Percentiles rank a stretch among this genome's conserved stretches.
Conservation (phyloP, 352 stramenopile species). For the Pythium sp. region DNA sequence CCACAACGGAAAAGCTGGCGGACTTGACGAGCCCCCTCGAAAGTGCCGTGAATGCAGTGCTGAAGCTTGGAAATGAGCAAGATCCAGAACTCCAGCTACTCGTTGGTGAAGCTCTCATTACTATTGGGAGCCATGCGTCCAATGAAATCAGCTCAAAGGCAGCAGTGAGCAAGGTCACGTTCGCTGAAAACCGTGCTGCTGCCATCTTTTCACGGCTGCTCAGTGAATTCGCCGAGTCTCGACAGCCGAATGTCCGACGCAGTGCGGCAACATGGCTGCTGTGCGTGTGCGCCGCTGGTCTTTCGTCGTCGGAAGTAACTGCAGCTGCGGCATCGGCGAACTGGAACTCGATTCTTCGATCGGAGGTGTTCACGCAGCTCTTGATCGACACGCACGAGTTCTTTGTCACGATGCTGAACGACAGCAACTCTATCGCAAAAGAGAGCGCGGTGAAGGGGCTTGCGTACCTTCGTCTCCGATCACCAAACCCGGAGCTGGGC, state of each 20-base stretch:
- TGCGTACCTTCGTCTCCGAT: slow-evolving; percentile 61
- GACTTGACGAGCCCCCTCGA: slow-evolving; percentile 19
- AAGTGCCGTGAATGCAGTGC: slow-evolving; percentile 23
- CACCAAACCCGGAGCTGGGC: slow-evolving; percentile 49
- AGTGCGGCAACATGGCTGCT: slow-evolving; percentile 66
- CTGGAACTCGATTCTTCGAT: slow-evolving; percentile 38
- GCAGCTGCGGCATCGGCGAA: slow-evolving; percentile 9
- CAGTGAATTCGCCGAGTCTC: slow-evolving; percentile 32
- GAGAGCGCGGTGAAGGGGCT: slow-evolving; percentile 79
- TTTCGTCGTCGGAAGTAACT: slow-evolving; percentile 16
- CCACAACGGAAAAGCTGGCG: background rate
- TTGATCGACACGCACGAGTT: slow-evolving; percentile 66
- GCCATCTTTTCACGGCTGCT: slow-evolving; percentile 43
- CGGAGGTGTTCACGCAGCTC: slow-evolving; percentile 22
- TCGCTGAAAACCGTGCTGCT: slow-evolving; percentile 29
- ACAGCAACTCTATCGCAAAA: slow-evolving; percentile 56
- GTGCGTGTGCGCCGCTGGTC: slow-evolving; percentile 57
- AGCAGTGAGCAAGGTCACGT: background rate
- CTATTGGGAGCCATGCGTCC: slow-evolving; percentile 43
- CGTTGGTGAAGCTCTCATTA: slow-evolving; percentile 49
- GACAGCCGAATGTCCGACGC: slow-evolving; percentile 41
- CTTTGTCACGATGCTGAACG: slow-evolving; percentile 80
- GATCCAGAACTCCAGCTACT: slow-evolving; percentile 52
- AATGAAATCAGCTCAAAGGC: slow-evolving; percentile 5
- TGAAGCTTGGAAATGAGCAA: slow-evolving; percentile 22